phyloP scores from a whole-genome alignment of 306 rosid species.

The Myrica gale region DNA sequence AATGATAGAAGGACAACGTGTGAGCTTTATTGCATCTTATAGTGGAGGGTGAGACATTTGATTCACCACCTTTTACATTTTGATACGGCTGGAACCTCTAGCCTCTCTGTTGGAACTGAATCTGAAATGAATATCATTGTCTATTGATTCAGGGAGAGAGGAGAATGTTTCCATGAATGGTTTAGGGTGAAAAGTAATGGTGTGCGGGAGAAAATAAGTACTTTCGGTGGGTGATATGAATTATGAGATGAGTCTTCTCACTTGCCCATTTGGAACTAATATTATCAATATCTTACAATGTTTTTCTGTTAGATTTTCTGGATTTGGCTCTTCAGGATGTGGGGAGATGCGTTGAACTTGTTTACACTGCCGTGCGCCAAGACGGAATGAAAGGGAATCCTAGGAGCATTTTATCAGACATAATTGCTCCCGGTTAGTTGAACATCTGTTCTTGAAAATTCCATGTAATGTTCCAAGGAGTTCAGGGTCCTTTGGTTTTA shows the following conservation, averaged over 20 bases:
- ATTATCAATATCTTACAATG: slow-evolving; percentile 22
- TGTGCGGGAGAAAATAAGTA: slow-evolving; percentile 51
- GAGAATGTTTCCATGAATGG: slow-evolving; percentile 78
- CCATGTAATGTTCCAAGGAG: background rate
- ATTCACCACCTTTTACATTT: slow-evolving; percentile 17
- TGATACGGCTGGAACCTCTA: slow-evolving; percentile 17
- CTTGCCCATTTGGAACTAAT: slow-evolving; percentile 16
- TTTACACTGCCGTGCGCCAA: slow-evolving; percentile 74
- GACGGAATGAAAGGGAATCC: slow-evolving; percentile 77
- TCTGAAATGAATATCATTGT: slow-evolving; percentile 22
- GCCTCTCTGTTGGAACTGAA: slow-evolving; percentile 23
- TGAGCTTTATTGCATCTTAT: slow-evolving; percentile 71
- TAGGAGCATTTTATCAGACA: slow-evolving; percentile 51
- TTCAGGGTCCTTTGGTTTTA: background rate
- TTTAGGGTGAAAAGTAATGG: slow-evolving; percentile 59
- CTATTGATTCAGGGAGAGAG: slow-evolving; percentile 65
- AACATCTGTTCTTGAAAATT: slow-evolving; percentile 10
- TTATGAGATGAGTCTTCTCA: slow-evolving; percentile 15
- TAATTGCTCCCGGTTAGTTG: slow-evolving; percentile 66
- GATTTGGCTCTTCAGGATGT: slow-evolving; percentile 85
- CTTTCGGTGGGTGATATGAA: slow-evolving; percentile 51
- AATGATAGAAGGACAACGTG: slow-evolving; percentile 72
- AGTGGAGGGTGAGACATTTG: slow-evolving; percentile 81
- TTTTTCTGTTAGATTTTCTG: slow-evolving; percentile 54
- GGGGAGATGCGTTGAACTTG: slow-evolving; percentile 66